Base-by-base conservation (phyloP, 2,329 filamentous ascomycete genomes). In the Aureobasidium sp. region DNA sequence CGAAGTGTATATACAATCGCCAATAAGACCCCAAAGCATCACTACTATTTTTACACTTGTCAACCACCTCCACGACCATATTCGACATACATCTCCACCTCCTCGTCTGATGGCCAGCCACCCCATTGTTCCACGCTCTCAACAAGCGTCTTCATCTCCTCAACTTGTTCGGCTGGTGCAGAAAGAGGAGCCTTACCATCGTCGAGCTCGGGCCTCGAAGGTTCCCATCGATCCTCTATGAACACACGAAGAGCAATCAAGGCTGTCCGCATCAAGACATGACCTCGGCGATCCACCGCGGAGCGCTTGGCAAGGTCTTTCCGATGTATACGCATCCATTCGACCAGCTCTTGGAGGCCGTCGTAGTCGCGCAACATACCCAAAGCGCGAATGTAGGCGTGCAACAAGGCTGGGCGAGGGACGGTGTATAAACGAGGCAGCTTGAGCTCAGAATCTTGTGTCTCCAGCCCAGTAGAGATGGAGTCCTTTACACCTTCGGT, bases 301-400 rank as follows among this genome's bases (percentile, higher is more conserved):
- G 64, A 62, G 25, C 66, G 63, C 47, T 68, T 62, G 2, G 47
- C 34, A 1, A 76, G 63, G 42, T 72, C 71, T 6, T 70, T 69
- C 73, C 80, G 80, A 65, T 84, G 73, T 27, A 72, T 66, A 0
- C 82, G 72, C 66, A 87, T 81, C 86, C 86, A 91, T 34, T 75
- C 71, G 15, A 87, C 73, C 5, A 87, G 73, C 4, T 75, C 75
- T 5, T 81, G 77, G 70, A 90, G 83, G 55, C 81, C 84, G 2
- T 80, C 74, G 53, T 78, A 77, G 65, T 90, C 84, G 39, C 80
- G 81, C n/a, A 85, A 72, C 58, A 82, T 79, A 0, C 83, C 87
- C 25, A 91, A 75, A 1, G 83, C 79, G 51, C 85, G 80, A 70
- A 91, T 79, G 69, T 89, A 88, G 2, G 77, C 75, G 67, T 88